These are phyloP conservation scores for Suillus weaverae DNA, from an alignment of 768 basidiomycete genomes.

Conservation along the genomic window DNA sequence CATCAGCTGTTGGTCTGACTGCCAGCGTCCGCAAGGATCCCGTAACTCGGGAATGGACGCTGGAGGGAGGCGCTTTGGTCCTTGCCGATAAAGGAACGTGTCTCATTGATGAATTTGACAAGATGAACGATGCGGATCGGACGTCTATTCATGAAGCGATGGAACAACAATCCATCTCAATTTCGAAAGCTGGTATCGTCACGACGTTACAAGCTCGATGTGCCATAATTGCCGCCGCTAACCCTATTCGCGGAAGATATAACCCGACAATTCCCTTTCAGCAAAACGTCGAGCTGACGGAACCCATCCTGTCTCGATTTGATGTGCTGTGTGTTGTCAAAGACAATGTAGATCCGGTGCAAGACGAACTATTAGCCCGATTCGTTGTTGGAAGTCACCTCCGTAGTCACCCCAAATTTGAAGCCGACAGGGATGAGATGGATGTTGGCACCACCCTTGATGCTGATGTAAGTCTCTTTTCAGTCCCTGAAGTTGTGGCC, in stretches of 20 bases:
- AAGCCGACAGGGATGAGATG: constrained; percentile 85
- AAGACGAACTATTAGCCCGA: constrained; percentile 93
- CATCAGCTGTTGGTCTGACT: constrained; percentile 96
- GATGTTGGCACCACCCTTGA: constrained; percentile 87
- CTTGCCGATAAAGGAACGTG: constrained; percentile 98
- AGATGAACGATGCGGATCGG: constrained; percentile 98
- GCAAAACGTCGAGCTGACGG: constrained; percentile 98
- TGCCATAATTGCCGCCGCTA: constrained; percentile 96
- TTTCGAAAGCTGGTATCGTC: constrained; percentile 98
- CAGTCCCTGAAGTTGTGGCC: background rate
- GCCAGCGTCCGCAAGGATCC: constrained; percentile 99
- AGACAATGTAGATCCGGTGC: constrained; percentile 94
- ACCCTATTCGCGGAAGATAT: constrained; percentile 95
- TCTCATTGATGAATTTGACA: constrained; percentile 99
- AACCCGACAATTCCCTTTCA: constrained; percentile 98
- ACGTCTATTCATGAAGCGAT: constrained; percentile 99
- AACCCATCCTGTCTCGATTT: constrained; percentile 97
- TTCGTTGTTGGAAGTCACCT: constrained; percentile 99
- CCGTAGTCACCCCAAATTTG: constrained; percentile 92
- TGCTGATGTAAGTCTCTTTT: constrained; percentile 70
- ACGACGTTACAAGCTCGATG: constrained; percentile 98
- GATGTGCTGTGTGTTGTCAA: constrained; percentile 98
- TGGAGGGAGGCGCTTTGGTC: constrained; percentile 98
- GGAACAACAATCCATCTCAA: constrained; percentile 99
- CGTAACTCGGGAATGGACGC: constrained; percentile 95